Evolutionary conservation across 805 yeast genomes (phyloP).

Genomic region (Kuraishia piskuri): DNA sequence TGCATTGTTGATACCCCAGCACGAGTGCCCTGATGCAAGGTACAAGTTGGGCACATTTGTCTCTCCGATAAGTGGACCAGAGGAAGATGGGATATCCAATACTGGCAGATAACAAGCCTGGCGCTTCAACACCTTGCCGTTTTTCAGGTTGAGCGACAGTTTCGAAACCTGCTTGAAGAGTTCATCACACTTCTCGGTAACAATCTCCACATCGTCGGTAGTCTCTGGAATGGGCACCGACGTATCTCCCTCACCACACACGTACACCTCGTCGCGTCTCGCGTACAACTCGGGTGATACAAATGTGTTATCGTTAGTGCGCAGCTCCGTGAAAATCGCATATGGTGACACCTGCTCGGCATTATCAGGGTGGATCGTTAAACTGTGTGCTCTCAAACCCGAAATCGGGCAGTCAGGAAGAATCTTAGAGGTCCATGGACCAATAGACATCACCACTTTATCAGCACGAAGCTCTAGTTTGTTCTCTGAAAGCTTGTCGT

Average conservation of each 20-base stretch:
- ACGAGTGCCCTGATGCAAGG: slow-evolving; percentile 89
- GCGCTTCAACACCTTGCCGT: slow-evolving; percentile 68
- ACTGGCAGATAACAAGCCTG: slow-evolving; percentile 97
- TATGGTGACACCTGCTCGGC: slow-evolving; percentile 75
- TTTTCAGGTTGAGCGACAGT: slow-evolving; percentile 57
- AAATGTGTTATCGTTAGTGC: slow-evolving; percentile 54
- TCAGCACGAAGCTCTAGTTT: slow-evolving; percentile 52
- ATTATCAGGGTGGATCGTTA: slow-evolving; percentile 75
- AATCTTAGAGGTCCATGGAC: slow-evolving; percentile 94
- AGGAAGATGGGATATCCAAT: slow-evolving; percentile 81
- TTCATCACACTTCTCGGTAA: slow-evolving; percentile 80
- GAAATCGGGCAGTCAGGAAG: slow-evolving; percentile 91
- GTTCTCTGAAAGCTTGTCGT: slow-evolving; percentile 21
- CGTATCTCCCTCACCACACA: slow-evolving; percentile 96
- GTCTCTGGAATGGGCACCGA: slow-evolving; percentile 88
- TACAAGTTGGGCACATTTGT: slow-evolving; percentile 76
- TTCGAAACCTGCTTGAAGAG: slow-evolving; percentile 74
- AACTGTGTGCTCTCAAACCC: slow-evolving; percentile 91
- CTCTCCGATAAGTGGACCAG: slow-evolving; percentile 92
- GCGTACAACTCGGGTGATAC: slow-evolving; percentile 94
- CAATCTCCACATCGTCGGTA: slow-evolving; percentile 87
- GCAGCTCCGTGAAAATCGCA: slow-evolving; percentile 89
- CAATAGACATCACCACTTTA: slow-evolving; percentile 77
- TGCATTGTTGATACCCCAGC: slow-evolving; percentile 98
- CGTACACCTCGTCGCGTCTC: slow-evolving; percentile 89